phyloP scores from a whole-genome alignment of 148 eudicot genomes.

The Fagopyrum esculentum region DNA sequence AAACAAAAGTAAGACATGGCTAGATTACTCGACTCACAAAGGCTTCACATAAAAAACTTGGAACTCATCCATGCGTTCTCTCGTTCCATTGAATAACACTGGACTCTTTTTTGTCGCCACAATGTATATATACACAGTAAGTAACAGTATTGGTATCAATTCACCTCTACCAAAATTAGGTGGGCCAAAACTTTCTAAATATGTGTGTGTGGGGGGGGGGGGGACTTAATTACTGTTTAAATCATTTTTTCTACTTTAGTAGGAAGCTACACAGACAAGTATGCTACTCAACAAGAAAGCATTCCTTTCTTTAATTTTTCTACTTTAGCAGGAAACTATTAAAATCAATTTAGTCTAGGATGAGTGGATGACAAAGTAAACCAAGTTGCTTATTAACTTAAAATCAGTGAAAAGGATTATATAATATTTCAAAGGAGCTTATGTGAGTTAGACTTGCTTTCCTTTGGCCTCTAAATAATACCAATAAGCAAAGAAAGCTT shows the following conservation, averaged over 20 bases:
- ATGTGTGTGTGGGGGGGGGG: too few relatives aligned
- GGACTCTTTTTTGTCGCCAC: constrained; percentile 99
- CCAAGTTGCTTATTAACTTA: too few relatives aligned
- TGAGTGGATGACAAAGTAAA: not conserved
- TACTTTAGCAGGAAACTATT: not conserved
- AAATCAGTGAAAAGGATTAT: too few relatives aligned
- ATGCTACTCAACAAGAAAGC: not conserved
- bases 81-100: constrained; percentile 94
- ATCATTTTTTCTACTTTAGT: not conserved
- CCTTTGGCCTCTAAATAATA: not conserved
- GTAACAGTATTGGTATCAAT: not conserved
- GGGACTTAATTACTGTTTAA: not conserved
- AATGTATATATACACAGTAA: constrained; percentile 28
- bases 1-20: not conserved
- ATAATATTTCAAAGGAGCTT: too few relatives aligned
- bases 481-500: not conserved
- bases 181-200: not conserved
- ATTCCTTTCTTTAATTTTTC: not conserved
- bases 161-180: not conserved
- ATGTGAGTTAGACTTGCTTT: too few relatives aligned
- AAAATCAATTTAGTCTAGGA: not conserved
- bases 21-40: constrained; percentile 67
- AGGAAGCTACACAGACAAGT: not conserved
- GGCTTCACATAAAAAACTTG: constrained; percentile 93
- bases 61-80: constrained; percentile 99